Conservation (phyloP, 176 grass and related monocot species). For the Hyparrhenia diplandra region DNA sequence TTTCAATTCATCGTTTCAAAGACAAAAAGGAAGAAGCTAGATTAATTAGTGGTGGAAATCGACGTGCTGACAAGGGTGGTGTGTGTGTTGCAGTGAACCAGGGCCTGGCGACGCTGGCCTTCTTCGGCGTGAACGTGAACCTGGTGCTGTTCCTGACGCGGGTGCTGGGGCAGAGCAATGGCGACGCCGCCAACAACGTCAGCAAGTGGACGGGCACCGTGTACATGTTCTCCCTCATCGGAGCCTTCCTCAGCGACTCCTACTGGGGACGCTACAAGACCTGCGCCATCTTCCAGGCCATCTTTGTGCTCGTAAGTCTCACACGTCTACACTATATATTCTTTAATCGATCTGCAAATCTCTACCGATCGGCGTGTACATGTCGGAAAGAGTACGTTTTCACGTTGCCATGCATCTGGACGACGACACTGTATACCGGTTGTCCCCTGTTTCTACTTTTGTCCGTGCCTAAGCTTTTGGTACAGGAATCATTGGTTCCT, state of each 20-base stretch:
- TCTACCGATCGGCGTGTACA: no score
- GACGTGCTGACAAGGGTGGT: conserved; percentile 10
- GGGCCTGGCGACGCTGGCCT: conserved; percentile 84
- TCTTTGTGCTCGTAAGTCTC: conserved; percentile 74
- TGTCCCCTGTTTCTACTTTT: neutral
- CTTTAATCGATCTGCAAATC: no score
- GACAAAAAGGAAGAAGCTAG: neutral
- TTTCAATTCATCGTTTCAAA: neutral
- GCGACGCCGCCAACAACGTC: conserved; percentile 92
- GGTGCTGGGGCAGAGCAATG: conserved; percentile 80
- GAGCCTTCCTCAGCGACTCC: conserved; percentile 94
- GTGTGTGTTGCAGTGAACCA: conserved; percentile 72
- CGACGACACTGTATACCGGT: neutral
- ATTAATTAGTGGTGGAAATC: neutral
- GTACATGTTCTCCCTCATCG: conserved; percentile 95
- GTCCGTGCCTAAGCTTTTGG: neutral
- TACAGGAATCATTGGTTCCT: neutral
- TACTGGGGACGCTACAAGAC: conserved; percentile 96
- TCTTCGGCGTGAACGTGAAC: conserved; percentile 96
- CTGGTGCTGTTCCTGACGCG: conserved; percentile 91
- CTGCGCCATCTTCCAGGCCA: conserved; percentile 87
- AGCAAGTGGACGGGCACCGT: conserved; percentile 99
- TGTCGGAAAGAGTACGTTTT: neutral
- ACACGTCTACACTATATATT: neutral
- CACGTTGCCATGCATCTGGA: no score